Evolutionary conservation across 2,329 filamentous ascomycete genomes (phyloP).

Genomic region (Colletotrichum cordylinicola): DNA sequence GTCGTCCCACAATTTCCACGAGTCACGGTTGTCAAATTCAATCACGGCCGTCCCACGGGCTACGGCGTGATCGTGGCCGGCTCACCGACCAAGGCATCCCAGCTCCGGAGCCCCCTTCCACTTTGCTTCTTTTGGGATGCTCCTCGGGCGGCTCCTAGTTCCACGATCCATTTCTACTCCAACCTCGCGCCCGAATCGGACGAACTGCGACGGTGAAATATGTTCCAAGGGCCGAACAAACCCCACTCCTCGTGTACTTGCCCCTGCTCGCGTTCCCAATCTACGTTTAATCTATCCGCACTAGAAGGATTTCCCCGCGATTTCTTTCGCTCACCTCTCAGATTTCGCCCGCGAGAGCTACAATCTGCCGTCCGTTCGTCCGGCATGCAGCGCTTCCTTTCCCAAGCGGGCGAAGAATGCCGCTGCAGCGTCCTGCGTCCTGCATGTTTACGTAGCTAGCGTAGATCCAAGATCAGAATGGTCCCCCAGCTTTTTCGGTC

Average conservation of each 20-base stretch:
- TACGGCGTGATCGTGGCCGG: not conserved
- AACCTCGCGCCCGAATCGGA: not conserved
- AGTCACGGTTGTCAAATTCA: not conserved
- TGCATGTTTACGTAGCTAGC: not conserved
- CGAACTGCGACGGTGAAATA: constrained; percentile 7
- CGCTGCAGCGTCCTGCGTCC: not conserved
- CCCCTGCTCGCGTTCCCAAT: not conserved
- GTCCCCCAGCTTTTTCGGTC: not conserved
- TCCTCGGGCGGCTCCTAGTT: not conserved
- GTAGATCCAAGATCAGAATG: not conserved
- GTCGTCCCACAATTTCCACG: not conserved
- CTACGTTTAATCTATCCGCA: not conserved
- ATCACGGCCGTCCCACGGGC: not conserved
- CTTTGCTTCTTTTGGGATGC: not conserved
- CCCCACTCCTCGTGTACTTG: not conserved
- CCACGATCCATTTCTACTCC: not conserved
- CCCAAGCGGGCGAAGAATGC: not conserved
- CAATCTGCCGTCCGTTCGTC: constrained; percentile 7
- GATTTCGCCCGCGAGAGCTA: not conserved
- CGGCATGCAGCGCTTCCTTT: not conserved
- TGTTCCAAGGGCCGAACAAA: not conserved
- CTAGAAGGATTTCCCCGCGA: not conserved
- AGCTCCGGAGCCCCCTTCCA: not conserved
- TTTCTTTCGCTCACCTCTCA: not conserved
- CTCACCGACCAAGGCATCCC: not conserved